A percentile compares a stretch with the other conserved stretches of the same genome.
Evolutionary conservation across 2,329 filamentous ascomycete genomes (phyloP).

Genomic region (Colletotrichum scovillei): DNA sequence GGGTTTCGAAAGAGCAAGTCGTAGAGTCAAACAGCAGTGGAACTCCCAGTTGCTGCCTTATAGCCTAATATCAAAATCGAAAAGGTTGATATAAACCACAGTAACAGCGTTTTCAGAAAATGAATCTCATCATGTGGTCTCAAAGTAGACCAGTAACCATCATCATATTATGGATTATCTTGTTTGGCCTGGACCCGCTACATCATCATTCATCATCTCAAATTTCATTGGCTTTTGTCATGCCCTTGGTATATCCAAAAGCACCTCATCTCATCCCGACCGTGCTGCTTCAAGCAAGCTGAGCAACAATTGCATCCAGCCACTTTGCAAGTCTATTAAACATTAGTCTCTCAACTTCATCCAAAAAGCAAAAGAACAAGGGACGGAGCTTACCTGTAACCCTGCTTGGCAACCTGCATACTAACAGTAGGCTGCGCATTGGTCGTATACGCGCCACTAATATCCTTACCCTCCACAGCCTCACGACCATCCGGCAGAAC

Average conservation of each 20-base stretch:
- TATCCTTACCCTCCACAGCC: slow-evolving; percentile 52
- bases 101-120: neutral
- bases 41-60: neutral
- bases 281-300: neutral
- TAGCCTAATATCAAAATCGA: neutral
- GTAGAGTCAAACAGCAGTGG: too few species aligned
- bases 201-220: neutral
- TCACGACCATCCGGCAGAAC: slow-evolving; percentile 51
- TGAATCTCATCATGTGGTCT: neutral
- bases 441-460: slow-evolving; percentile 53
- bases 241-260: neutral
- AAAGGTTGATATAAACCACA: neutral
- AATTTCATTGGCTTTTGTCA: neutral
- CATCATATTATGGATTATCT: neutral
- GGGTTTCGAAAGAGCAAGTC: too few species aligned
- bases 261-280: neutral
- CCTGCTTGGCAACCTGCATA: slow-evolving; percentile 58
- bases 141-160: neutral
- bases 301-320: slow-evolving; percentile 33
- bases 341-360: neutral
- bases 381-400: slow-evolving; percentile 40
- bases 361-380: neutral
- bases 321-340: slow-evolving; percentile 21
- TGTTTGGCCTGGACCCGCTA: neutral
- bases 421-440: slow-evolving; percentile 51